Evolutionary conservation across 2,329 filamentous ascomycete species (phyloP), one percentile per base, ranked within the genome.

Genomic region (Chrysosphaeria jannelii): DNA sequence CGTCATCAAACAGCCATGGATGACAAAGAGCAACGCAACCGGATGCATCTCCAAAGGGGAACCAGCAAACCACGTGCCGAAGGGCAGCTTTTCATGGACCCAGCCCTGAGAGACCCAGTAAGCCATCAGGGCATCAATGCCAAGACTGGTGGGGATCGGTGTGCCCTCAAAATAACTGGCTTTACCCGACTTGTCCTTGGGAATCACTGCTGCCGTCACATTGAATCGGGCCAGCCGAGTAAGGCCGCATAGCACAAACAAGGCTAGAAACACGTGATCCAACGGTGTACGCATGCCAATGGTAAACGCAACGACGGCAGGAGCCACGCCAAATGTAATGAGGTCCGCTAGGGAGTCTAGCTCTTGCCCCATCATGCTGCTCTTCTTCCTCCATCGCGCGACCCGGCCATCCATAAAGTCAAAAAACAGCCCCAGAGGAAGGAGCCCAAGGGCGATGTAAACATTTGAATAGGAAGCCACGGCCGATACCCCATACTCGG

Each of bases 391-490:
- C 85, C 85, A 93, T 33, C 85, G 58, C 31, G 85, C 85, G 26
- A 97, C 79, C 41, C 79, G 85, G 39, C 85, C 85, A 44, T 97
- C 85, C 57, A 93, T 76, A 40, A 90, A 88, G 45, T 97, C 85
- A 44, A 93, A 93, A 51, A 93, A 91, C 8, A 93, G 53, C 5
- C 78, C 79, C 28, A 91, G 74, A 1, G 81, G 81, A 45, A 93
- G 71, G 44, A 91, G 75, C 4, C 52, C 61, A 23, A 97, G 61
- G 2, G 85, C 79, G 16, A 67, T 48, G 59, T 74, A 93, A 25
- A 91, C 50, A 35, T 76, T 69, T 24, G 51, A 51, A 4, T 6
- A 11, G 6, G 14, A 18, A 5, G 12, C 5, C 17, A 8, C 8
- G 8, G 23, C 11, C 3, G 23, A 14, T 7, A n/a, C n/a, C 3